phyloP scores from a whole-genome alignment of 208 protist species.

The Paratrypanosoma confusum region DNA sequence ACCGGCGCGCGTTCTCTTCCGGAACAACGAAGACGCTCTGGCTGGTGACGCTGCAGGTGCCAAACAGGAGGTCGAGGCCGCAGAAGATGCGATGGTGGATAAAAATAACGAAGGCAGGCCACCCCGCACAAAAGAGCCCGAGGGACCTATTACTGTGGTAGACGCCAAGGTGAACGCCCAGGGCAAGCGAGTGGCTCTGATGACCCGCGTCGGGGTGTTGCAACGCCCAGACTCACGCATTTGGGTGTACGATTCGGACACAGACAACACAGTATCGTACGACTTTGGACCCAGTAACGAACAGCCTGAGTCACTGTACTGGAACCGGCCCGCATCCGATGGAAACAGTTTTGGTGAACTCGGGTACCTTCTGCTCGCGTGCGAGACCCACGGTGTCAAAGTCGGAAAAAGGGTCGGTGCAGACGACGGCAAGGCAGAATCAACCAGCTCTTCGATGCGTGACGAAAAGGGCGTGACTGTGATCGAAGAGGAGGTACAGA shows the following conservation, averaged over 20 bases:
- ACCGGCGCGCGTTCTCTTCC: conserved; percentile 44
- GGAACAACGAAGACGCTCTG: conserved; percentile 10
- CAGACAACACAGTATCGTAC: conserved; percentile 61
- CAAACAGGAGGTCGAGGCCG: too few species aligned
- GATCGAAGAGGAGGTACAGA: conserved; percentile 3
- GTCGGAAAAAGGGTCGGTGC: too few species aligned
- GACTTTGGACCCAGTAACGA: conserved; percentile 67
- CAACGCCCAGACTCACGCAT: conserved; percentile 60
- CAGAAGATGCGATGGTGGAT: too few species aligned
- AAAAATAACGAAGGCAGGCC: not conserved
- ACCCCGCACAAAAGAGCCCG: not conserved
- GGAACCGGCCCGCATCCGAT: conserved; percentile 84
- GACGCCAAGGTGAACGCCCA: conserved; percentile 71
- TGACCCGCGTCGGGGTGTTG: conserved; percentile 35
- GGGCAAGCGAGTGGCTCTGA: conserved; percentile 62
- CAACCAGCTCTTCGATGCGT: not conserved
- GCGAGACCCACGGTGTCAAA: conserved; percentile 71
- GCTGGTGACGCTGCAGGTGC: not conserved
- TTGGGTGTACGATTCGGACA: conserved; percentile 87
- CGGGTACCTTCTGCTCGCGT: conserved; percentile 80
- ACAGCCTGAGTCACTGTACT: conserved; percentile 70
- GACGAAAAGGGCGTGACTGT: not conserved
- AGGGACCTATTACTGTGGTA: conserved; percentile 30
- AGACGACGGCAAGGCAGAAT: not conserved
- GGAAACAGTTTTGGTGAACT: conserved; percentile 72